Conservation (phyloP, 2,329 filamentous ascomycete species). For the Ophiostoma perfectum region DNA sequence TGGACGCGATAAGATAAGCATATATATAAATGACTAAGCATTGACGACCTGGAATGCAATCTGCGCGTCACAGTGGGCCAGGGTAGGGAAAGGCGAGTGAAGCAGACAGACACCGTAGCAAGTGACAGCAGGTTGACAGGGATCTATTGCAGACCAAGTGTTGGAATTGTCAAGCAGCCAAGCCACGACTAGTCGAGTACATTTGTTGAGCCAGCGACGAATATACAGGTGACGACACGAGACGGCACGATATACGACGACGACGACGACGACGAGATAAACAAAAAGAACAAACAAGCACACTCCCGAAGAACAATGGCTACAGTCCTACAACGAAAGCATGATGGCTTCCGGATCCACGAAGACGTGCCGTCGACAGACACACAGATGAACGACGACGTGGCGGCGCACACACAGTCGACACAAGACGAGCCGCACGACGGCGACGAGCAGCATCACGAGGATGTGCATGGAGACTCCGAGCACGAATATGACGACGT, state of each 20-base stretch:
- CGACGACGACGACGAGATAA: neutral
- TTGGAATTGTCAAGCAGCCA: too few relatives aligned
- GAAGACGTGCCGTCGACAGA: constrained; percentile 46
- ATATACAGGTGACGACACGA: too few relatives aligned
- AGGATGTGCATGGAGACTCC: constrained; percentile 28
- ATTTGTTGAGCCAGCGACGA: too few relatives aligned
- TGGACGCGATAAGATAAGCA: constrained; percentile 10
- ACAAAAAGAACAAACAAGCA: too few relatives aligned
- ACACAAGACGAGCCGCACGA: neutral
- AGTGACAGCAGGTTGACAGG: too few relatives aligned
- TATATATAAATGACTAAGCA: constrained; percentile 5
- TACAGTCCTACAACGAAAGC: constrained; percentile 29
- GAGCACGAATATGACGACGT: constrained; percentile 29
- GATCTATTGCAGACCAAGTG: too few relatives aligned
- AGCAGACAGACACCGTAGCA: too few relatives aligned
- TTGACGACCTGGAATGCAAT: neutral
- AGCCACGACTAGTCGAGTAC: too few relatives aligned
- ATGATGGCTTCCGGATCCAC: constrained; percentile 45
- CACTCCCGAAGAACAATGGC: constrained; percentile 20
- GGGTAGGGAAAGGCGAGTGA: too few relatives aligned
- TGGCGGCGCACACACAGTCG: constrained; percentile 30
- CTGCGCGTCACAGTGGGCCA: neutral
- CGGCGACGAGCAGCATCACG: constrained; percentile 27
- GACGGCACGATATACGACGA: neutral
- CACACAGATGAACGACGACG: constrained; percentile 45